These are phyloP conservation scores for Boletales sp. DNA, from an alignment of 768 basidiomycete species.

Conservation along the genomic window DNA sequence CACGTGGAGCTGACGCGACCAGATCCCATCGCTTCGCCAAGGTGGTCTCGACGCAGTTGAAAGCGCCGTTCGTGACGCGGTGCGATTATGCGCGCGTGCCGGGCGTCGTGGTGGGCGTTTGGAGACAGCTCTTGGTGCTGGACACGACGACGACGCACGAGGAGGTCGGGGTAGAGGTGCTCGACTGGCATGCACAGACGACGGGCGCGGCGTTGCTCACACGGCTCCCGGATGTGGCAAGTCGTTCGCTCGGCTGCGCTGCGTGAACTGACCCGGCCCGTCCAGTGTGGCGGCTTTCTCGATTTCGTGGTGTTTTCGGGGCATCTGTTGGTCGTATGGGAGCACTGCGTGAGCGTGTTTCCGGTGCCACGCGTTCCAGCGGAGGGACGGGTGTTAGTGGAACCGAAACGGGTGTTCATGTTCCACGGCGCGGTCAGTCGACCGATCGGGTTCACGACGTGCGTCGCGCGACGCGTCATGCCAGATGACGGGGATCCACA, in stretches of 20 bases:
- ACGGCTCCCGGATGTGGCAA: constrained; percentile 17
- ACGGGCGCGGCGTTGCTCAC: constrained; percentile 25
- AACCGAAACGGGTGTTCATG: constrained; percentile 24
- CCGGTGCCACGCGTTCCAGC: constrained; percentile 19
- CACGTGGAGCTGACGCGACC: neutral
- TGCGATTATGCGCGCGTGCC: constrained; percentile 23
- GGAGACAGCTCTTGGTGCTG: constrained; percentile 20
- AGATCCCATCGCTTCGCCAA: constrained; percentile 17
- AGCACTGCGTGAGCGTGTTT: constrained; percentile 25
- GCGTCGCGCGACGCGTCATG: constrained; percentile 10
- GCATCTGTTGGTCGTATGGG: constrained; percentile 27
- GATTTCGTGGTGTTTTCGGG: constrained; percentile 23
- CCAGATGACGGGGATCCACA: neutral
- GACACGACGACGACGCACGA: constrained; percentile 19
- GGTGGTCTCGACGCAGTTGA: constrained; percentile 16
- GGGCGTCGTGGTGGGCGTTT: constrained; percentile 23
- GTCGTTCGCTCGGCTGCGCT: neutral
- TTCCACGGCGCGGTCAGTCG: constrained; percentile 21
- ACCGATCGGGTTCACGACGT: constrained; percentile 28
- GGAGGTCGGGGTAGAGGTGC: constrained; percentile 23
- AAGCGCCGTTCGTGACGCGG: constrained; percentile 19
- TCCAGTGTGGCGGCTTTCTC: constrained; percentile 23
- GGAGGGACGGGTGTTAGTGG: constrained; percentile 17
- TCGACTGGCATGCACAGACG: constrained; percentile 25
- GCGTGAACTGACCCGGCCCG: too few relatives aligned